Conservation (phyloP, 208 protist species). For the Leishmania major region DNA sequence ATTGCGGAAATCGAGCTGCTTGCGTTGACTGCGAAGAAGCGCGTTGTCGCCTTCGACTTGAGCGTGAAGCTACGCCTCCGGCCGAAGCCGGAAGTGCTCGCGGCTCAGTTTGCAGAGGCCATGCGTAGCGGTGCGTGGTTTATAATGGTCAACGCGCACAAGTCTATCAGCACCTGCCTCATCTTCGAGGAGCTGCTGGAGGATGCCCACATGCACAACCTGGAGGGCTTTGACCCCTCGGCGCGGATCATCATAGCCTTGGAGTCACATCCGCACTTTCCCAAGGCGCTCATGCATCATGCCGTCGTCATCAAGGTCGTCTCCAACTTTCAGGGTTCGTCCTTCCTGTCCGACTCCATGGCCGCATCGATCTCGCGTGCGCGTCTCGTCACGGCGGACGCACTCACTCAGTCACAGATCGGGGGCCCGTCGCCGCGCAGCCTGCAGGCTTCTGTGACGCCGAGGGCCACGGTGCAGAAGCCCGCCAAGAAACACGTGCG, state of each 20-base stretch:
- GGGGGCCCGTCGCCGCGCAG: constrained; percentile 11
- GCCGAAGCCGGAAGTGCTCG: constrained; percentile 60
- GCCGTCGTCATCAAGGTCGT: constrained; percentile 62
- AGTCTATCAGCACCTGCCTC: constrained; percentile 76
- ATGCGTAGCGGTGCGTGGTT: constrained; percentile 78
- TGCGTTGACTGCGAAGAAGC: constrained; percentile 37
- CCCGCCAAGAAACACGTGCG: constrained; percentile 62
- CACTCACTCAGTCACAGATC: constrained; percentile 45
- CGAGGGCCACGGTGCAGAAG: constrained; percentile 23
- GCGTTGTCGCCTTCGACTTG: constrained; percentile 61
- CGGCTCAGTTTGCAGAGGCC: constrained; percentile 54
- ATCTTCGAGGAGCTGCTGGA: constrained; percentile 66
- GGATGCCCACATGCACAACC: constrained; percentile 57
- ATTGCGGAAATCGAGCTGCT: constrained; percentile 84
- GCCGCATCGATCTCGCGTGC: constrained; percentile 50
- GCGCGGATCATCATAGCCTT: constrained; percentile 69
- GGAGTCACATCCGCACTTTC: constrained; percentile 85
- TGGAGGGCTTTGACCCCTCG: constrained; percentile 59
- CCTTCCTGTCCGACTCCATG: constrained; percentile 60
- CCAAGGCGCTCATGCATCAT: constrained; percentile 51
- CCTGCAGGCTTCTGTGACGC: constrained; percentile 2
- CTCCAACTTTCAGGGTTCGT: constrained; percentile 56
- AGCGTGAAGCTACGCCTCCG: constrained; percentile 77
- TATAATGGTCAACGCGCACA: constrained; percentile 79
- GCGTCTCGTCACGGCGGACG: constrained; percentile 65